Percentiles rank a stretch among this genome's conserved stretches.
These are phyloP conservation scores for Sclerotinia nivalis DNA, from an alignment of 2,329 filamentous ascomycete species.

Conservation along the genomic window DNA sequence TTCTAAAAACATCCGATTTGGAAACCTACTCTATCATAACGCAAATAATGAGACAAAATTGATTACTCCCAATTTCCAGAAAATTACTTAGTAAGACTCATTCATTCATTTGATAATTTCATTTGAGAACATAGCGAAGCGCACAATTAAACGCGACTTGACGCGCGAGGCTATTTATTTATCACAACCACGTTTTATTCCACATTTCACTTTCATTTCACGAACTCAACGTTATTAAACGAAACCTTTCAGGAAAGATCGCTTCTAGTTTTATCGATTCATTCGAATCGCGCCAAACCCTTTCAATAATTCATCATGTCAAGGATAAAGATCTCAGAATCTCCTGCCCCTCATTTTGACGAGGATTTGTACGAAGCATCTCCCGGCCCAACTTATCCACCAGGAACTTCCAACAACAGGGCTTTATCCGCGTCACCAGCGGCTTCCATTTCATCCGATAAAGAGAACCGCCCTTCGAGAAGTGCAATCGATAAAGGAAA, in stretches of 20 bases:
- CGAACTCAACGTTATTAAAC: neutral
- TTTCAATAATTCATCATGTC: slow-evolving; percentile 28
- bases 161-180: neutral
- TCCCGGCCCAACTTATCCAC: slow-evolving; percentile 33
- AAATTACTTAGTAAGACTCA: neutral
- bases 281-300: neutral
- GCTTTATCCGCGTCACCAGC: slow-evolving; percentile 38
- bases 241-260: neutral
- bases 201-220: neutral
- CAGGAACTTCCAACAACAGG: slow-evolving; percentile 33
- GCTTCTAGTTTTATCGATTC: neutral
- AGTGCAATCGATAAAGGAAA: slow-evolving; percentile 47
- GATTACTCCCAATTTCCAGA: neutral
- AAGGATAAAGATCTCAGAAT: slow-evolving; percentile 35
- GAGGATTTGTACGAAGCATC: slow-evolving; percentile 40
- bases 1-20: neutral
- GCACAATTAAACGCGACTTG: slow-evolving; percentile 6
- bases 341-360: slow-evolving; percentile 33
- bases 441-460: slow-evolving; percentile 47
- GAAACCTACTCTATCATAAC: neutral
- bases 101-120: neutral
- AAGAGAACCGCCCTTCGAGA: slow-evolving; percentile 47
- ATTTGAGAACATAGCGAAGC: neutral
- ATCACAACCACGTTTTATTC: neutral
- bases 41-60: neutral